Base-by-base conservation (phyloP, 192 early-diverging fungal species). In the Dispira parvispora region DNA sequence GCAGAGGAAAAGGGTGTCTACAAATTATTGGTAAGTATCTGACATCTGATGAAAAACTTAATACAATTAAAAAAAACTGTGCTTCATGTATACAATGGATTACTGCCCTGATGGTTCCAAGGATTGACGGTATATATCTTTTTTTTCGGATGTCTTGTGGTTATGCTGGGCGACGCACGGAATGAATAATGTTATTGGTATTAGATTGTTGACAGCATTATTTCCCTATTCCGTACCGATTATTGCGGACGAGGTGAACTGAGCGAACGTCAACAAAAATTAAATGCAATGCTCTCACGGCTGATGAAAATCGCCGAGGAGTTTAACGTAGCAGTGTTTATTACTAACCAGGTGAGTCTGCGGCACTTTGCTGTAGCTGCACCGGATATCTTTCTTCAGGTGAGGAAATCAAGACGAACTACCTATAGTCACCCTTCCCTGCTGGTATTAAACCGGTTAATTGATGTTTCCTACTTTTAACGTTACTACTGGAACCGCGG, bases 231-330 rank as follows among this genome's bases (percentile, higher is more conserved):
- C 67, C 75, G 90, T 54, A 85, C 82, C 2, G 90, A 92, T 70
- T 92, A 84, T 65, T 76, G 76, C 45, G 90, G 90, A 8, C 78
- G 90, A 42, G 88, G 88, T n/a, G 90, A 92, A 64, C 75, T 92
- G 32, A 83, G 86, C 14, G 90, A 89, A 65, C 64, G 90, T 21
- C 90, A 92, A 65, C 88, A 90, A 67, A 88, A 88, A 53, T 69
- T 92, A 18, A 83, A 82, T 38, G 71, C 73, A 28, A 88, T 90
- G 85, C 65, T 92, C 20, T 79, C 79, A 21, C 78, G 80, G 18
- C 70, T 92, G 23, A 75, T 71, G 42, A 86, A 84, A 53, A 78
- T 92, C 12, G 80, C 90, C 0, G 90, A 92, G 65, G 88, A 90
- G 61, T 92, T 85, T 46, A 89, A 89, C 67, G 77, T 92, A 4